Conservation (phyloP, 1,139 yeast genomes). For the Candida sojae region DNA sequence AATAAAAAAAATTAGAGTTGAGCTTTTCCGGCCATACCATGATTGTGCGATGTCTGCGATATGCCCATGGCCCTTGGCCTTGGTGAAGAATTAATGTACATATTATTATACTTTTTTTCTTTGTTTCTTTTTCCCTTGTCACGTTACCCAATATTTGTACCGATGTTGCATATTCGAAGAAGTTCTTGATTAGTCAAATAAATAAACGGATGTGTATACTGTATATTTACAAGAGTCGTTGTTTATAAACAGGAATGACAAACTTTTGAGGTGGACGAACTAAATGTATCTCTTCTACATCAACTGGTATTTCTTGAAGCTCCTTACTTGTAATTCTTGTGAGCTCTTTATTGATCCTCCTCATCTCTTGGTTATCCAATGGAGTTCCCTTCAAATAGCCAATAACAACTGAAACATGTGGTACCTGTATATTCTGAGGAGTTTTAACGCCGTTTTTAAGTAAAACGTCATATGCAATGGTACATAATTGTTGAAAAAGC, state of each 20-base stretch:
- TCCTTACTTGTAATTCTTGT: neutral
- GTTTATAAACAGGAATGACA: neutral
- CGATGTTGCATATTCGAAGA: too few species aligned
- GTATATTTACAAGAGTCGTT: neutral
- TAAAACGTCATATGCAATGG: neutral
- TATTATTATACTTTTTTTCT: neutral
- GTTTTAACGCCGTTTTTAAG: neutral
- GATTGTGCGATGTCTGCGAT: neutral
- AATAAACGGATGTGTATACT: neutral
- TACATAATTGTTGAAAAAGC: neutral
- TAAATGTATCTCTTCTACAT: slow-evolving; percentile 2
- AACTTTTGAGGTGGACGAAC: neutral
- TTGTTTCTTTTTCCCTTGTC: too few species aligned
- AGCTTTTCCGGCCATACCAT: neutral
- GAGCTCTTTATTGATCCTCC: neutral
- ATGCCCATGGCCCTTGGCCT: too few species aligned
- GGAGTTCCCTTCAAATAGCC: slow-evolving; percentile 2
- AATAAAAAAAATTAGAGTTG: neutral
- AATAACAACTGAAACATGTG: neutral
- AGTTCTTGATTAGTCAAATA: neutral
- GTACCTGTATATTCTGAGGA: neutral
- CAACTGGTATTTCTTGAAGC: slow-evolving; percentile 2
- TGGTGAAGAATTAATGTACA: too few species aligned
- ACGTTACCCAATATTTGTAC: too few species aligned
- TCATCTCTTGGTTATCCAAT: neutral